phyloP scores from a whole-genome alignment of 2,329 filamentous ascomycete species.

The Paecilomyces fulvus region DNA sequence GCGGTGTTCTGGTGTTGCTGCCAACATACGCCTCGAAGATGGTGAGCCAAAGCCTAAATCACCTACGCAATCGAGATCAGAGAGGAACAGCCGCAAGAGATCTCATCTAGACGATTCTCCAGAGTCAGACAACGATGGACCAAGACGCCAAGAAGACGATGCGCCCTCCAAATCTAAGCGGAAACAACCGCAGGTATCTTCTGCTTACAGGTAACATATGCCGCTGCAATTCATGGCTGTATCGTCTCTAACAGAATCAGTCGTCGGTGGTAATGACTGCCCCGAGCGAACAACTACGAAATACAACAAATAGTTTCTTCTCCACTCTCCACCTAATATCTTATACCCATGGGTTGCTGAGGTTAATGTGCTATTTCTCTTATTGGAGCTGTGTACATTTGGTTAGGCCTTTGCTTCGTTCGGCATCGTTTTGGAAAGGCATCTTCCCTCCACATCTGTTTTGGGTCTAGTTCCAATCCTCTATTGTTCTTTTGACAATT shows the following conservation, averaged over 20 bases:
- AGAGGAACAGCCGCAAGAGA: constrained; percentile 8
- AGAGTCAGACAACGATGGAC: constrained; percentile 14
- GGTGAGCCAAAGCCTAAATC: neutral
- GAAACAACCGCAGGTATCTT: constrained; percentile 31
- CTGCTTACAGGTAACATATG: constrained; percentile 29
- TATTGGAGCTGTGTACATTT: neutral
- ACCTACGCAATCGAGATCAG: constrained; percentile 2
- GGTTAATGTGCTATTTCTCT: neutral
- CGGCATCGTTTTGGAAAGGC: neutral
- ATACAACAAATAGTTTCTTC: neutral
- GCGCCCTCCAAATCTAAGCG: constrained; percentile 23
- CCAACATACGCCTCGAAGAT: neutral
- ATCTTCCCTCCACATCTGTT: neutral
- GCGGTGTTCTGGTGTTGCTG: neutral
- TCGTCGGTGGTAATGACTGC: constrained; percentile 31
- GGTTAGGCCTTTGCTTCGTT: neutral
- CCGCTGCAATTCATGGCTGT: neutral
- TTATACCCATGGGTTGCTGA: constrained; percentile 8
- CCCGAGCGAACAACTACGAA: neutral
- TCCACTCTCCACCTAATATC: constrained; percentile 7
- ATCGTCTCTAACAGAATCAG: constrained; percentile 12
- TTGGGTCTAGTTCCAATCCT: neutral
- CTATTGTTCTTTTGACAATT: neutral
- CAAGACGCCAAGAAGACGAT: constrained; percentile 24
- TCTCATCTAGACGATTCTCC: constrained; percentile 8